These are phyloP conservation scores for Geotrichum histeridarum DNA, from an alignment of 1,139 yeast genomes.

Conservation along the genomic window DNA sequence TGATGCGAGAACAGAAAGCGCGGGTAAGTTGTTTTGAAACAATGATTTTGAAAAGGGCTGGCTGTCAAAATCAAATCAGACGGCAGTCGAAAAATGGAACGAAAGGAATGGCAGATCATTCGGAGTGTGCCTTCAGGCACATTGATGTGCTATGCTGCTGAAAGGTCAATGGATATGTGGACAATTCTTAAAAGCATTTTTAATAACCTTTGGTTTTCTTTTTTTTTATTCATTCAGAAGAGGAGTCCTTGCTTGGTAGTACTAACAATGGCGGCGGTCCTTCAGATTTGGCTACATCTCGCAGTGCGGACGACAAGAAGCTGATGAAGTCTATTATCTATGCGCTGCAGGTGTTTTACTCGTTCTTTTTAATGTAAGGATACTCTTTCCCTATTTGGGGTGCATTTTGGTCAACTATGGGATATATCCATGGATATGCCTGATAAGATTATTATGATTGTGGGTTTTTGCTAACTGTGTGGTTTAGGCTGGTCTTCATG, in stretches of 20 bases:
- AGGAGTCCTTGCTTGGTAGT: conserved; percentile 4
- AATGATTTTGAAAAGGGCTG: too few species aligned
- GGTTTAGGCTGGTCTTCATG: conserved; percentile 57
- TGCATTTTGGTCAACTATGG: not conserved
- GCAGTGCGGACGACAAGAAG: not conserved
- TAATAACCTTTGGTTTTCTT: not conserved
- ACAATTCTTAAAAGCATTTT: too few species aligned
- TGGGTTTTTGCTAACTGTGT: not conserved
- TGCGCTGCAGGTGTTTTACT: conserved; percentile 70
- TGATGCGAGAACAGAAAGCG: conserved; percentile 24
- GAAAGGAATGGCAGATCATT: too few species aligned
- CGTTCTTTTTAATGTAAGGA: conserved; percentile 61
- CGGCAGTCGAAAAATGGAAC: too few species aligned
- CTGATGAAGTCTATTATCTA: conserved; percentile 43
- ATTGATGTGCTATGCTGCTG: too few species aligned
- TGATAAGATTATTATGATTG: not conserved
- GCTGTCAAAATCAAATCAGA: too few species aligned
- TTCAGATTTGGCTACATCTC: not conserved
- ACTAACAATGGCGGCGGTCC: not conserved
- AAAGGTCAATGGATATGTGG: too few species aligned
- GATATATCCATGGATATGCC: not conserved
- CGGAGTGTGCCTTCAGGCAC: too few species aligned
- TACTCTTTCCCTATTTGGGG: not conserved
- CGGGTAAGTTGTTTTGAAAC: not conserved
- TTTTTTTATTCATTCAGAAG: not conserved